A percentile compares a stretch with the other conserved stretches of the same genome.
Evolutionary conservation across 345 rosid genomes (phyloP).

Genomic region (Dipteronia sinensis): DNA sequence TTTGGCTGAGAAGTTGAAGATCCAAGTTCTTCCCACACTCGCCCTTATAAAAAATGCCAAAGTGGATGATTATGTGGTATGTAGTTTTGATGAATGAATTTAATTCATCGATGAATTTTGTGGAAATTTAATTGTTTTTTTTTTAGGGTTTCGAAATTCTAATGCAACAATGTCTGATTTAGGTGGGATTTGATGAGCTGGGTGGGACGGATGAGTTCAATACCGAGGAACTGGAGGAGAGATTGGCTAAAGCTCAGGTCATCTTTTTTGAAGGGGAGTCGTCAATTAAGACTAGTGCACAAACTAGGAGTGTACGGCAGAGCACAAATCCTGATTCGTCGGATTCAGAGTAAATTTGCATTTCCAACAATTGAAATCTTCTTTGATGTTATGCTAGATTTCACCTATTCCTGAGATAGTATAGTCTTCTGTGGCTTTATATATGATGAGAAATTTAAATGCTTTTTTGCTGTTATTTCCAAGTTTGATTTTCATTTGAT

Average conservation of each 20-base stretch:
- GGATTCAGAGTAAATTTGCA: constrained; percentile 49
- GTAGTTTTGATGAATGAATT: constrained; percentile 5
- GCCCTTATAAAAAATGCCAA: constrained; percentile 94
- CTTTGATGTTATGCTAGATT: background rate
- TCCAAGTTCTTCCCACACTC: constrained; percentile 89
- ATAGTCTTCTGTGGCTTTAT: background rate
- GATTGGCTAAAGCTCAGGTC: constrained; percentile 86
- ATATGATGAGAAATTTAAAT: constrained; percentile 6
- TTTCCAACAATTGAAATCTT: background rate
- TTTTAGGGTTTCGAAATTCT: background rate
- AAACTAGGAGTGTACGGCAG: constrained; percentile 72
- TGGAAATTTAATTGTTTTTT: background rate
- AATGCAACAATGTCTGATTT: background rate
- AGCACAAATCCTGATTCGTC: constrained; percentile 54
- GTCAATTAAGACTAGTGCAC: constrained; percentile 57
- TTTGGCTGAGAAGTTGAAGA: constrained; percentile 90
- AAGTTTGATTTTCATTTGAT: background rate
- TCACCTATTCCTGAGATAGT: background rate
- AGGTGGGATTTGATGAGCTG: constrained; percentile 97
- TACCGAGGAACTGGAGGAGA: constrained; percentile 89
- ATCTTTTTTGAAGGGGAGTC: constrained; percentile 84
- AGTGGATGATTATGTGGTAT: constrained; percentile 97
- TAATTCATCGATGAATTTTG: constrained; percentile 1
- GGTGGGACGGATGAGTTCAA: constrained; percentile 95
- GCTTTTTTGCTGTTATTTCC: background rate